These are phyloP conservation scores for Aspergillus bridgeri DNA, from an alignment of 495 filamentous ascomycete genomes.

Conservation along the genomic window DNA sequence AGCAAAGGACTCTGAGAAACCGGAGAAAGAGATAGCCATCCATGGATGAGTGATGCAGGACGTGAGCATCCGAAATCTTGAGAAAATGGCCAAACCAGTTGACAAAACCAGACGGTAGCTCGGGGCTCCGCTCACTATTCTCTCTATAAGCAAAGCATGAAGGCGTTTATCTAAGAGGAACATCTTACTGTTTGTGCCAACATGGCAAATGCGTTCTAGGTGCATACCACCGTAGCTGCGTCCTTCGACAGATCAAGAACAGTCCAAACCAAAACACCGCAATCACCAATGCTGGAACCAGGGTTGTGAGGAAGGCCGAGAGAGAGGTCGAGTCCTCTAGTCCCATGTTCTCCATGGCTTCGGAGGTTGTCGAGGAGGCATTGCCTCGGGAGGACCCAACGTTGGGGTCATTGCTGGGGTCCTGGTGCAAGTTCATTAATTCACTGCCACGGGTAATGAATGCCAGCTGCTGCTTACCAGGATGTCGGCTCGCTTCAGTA, in stretches of 20 bases:
- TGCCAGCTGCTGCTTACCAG: slow-evolving; percentile 16
- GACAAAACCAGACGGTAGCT: slow-evolving; percentile 47
- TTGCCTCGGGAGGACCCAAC: slow-evolving; percentile 42
- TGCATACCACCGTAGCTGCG: slow-evolving; percentile 72
- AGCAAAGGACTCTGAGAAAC: slow-evolving; percentile 67
- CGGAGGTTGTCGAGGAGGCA: slow-evolving; percentile 36
- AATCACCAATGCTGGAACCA: slow-evolving; percentile 65
- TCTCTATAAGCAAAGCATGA: not conserved
- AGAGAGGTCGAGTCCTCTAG: slow-evolving; percentile 34
- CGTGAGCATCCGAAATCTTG: slow-evolving; percentile 55
- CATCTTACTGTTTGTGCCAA: slow-evolving; percentile 57
- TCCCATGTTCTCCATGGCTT: slow-evolving; percentile 28
- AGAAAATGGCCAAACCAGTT: slow-evolving; percentile 63
- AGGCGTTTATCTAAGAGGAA: not conserved
- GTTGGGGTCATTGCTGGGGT: slow-evolving; percentile 42
- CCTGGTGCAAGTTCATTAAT: not conserved
- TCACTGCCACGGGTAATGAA: not conserved
- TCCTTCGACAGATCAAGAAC: slow-evolving; percentile 72
- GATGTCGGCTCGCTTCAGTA: slow-evolving; percentile 14
- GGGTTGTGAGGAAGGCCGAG: slow-evolving; percentile 63
- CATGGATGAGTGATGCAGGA: slow-evolving; percentile 64
- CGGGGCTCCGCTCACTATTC: slow-evolving; percentile 34
- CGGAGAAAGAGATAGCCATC: slow-evolving; percentile 84
- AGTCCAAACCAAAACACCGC: slow-evolving; percentile 63
- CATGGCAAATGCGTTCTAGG: slow-evolving; percentile 78